phyloP scores from a whole-genome alignment of 192 early-diverging fungal genomes.

The Oehlia diaphana region DNA sequence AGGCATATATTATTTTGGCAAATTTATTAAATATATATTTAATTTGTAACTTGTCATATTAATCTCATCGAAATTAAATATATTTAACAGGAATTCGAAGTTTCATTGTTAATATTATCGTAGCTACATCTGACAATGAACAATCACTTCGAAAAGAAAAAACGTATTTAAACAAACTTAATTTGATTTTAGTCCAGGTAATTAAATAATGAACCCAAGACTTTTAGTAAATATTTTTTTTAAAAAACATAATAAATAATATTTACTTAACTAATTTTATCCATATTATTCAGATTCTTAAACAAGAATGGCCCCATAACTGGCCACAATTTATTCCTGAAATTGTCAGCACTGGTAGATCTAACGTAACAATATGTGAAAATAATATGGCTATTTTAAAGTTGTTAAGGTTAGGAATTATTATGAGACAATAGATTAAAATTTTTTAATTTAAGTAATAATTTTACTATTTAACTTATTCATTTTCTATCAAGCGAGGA shows the following conservation, averaged over 20 bases:
- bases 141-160: conserved; percentile 71
- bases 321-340: conserved; percentile 99
- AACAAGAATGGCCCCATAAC: conserved; percentile 99
- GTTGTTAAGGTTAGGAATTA: conserved; percentile 73
- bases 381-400: conserved; percentile 99
- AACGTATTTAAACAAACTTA: conserved; percentile 87
- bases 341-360: conserved; percentile 92
- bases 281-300: conserved; percentile 72
- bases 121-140: conserved; percentile 90
- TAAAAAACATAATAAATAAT: too few relatives aligned
- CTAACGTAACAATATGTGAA: conserved; percentile 91
- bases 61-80: conserved; percentile 14
- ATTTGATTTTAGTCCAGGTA: conserved; percentile 96
- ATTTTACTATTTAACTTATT: conserved; percentile 20
- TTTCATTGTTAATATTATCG: conserved; percentile 90
- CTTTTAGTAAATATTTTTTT: too few relatives aligned
- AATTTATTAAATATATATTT: not conserved
- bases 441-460: not conserved
- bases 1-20: conserved; percentile 18
- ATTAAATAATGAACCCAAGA: not conserved
- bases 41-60: not conserved
- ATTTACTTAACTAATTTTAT: not conserved
- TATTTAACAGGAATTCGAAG: conserved; percentile 80
- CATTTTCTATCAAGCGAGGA: conserved; percentile 76
- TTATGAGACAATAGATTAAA: not conserved